Conservation (phyloP, 305 asterid genomes). For the Fraxinus dipetala region DNA sequence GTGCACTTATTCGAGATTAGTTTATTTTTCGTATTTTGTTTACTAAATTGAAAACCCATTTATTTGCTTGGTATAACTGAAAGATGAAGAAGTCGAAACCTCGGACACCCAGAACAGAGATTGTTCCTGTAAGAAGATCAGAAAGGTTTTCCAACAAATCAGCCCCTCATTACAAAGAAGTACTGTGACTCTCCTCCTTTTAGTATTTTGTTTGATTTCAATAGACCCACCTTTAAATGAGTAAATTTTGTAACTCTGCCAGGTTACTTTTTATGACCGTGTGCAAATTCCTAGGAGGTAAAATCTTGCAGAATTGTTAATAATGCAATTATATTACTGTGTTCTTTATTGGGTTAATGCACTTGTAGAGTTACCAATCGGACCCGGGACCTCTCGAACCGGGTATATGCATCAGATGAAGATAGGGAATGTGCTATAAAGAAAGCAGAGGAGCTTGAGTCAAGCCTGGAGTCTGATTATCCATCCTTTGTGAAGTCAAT, state of each 20-base stretch:
- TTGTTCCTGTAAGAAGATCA: constrained; percentile 79
- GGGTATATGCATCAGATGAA: constrained; percentile 72
- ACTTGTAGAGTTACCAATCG: constrained; percentile 39
- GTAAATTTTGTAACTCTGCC: constrained; percentile 17
- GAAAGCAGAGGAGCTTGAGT: constrained; percentile 63
- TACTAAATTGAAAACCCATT: not conserved
- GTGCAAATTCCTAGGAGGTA: constrained; percentile 74
- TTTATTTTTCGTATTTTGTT: not conserved
- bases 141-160: constrained; percentile 54
- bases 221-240: not conserved
- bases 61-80: not conserved
- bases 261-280: constrained; percentile 62
- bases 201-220: not conserved
- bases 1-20: not conserved
- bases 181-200: not conserved
- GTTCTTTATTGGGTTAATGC: not conserved
- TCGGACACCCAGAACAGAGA: constrained; percentile 49
- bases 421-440: constrained; percentile 49
- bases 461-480: constrained; percentile 42
- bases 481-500: constrained; percentile 65
- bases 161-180: constrained; percentile 67
- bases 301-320: not conserved
- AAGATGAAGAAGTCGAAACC: constrained; percentile 72
- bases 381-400: constrained; percentile 42
- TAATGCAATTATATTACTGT: not conserved